Conservation (phyloP, 306 rosid genomes). For the Elaeagnus macrophylla region DNA sequence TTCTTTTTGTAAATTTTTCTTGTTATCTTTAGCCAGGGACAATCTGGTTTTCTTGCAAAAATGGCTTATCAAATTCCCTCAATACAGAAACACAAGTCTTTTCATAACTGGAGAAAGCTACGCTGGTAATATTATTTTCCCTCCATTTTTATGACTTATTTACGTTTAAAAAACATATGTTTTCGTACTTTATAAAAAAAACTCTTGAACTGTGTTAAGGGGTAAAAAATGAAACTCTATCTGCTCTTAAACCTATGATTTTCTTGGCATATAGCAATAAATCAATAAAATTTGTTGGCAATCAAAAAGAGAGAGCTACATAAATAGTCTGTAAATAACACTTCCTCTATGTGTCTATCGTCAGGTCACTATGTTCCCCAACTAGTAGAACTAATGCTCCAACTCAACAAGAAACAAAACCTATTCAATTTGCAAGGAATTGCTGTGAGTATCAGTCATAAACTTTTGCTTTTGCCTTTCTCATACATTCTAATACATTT, state of each 20-base stretch:
- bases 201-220: too few relatives aligned
- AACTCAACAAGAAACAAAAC: conserved; percentile 24
- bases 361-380: conserved; percentile 53
- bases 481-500: not conserved
- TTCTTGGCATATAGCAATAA: too few relatives aligned
- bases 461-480: not conserved
- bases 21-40: conserved; percentile 35
- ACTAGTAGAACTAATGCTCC: conserved; percentile 47
- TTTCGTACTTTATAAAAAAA: too few relatives aligned
- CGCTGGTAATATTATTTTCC: conserved; percentile 28
- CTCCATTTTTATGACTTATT: too few relatives aligned
- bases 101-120: conserved; percentile 47
- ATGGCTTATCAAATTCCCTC: conserved; percentile 46
- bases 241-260: too few relatives aligned
- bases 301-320: too few relatives aligned
- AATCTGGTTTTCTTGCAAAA: conserved; percentile 43
- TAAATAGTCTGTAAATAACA: not conserved
- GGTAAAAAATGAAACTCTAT: too few relatives aligned
- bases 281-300: too few relatives aligned
- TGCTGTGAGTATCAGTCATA: conserved; percentile 32
- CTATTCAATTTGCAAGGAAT: conserved; percentile 47
- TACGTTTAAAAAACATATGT: too few relatives aligned
- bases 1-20: conserved; percentile 24
- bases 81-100: conserved; percentile 36
- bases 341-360: not conserved